Conservation (phyloP, 345 rosid species). For the Ricinus communis region DNA sequence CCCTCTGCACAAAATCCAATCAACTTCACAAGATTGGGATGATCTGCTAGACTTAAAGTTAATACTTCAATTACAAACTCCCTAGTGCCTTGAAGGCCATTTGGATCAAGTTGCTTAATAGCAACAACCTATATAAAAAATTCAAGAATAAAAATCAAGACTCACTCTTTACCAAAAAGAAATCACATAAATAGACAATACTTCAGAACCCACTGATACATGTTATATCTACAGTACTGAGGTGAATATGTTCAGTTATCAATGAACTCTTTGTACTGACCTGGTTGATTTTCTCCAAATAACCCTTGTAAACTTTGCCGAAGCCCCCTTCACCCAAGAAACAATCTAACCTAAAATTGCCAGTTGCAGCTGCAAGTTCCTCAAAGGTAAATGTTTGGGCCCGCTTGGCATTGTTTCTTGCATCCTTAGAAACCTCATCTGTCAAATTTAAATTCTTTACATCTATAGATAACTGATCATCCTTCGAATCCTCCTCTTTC, state of each 20-base stretch:
- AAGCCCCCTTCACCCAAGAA: conserved; percentile 90
- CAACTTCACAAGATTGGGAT: conserved; percentile 47
- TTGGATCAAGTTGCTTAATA: conserved; percentile 45
- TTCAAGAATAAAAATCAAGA: not conserved
- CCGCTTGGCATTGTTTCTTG: conserved; percentile 22
- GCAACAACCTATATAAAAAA: conserved; percentile 39
- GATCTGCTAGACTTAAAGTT: conserved; percentile 36
- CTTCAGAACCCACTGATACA: not conserved
- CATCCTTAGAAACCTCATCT: conserved; percentile 39
- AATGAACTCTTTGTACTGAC: conserved; percentile 30
- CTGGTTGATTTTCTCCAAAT: conserved; percentile 52
- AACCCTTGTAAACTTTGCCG: conserved; percentile 77
- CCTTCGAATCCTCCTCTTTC: conserved; percentile 37
- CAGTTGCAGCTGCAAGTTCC: conserved; percentile 63
- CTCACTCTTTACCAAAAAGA: not conserved
- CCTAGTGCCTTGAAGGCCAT: conserved; percentile 43
- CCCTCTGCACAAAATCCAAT: conserved; percentile 45
- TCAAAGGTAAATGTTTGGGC: conserved; percentile 56
- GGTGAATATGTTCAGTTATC: not conserved
- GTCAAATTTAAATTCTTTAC: conserved; percentile 47
- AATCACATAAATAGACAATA: not conserved
- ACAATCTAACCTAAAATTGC: conserved; percentile 60
- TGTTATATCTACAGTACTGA: not conserved
- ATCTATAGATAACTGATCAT: conserved; percentile 49
- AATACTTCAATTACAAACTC: conserved; percentile 43